Conservation (phyloP, 2,329 filamentous ascomycete species). For the Nemania sp. region DNA sequence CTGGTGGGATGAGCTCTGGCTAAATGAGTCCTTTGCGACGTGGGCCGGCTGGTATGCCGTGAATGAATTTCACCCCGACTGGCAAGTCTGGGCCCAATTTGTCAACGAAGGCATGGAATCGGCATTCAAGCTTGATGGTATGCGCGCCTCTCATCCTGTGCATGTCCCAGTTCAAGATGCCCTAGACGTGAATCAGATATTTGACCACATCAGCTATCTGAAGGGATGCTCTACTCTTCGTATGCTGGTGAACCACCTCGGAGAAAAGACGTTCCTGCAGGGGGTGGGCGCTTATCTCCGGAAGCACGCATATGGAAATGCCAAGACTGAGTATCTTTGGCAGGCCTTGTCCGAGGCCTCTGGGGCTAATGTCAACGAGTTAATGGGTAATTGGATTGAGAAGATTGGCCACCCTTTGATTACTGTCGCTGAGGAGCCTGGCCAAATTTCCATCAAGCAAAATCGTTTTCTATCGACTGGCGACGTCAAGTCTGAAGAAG, state of each 20-base stretch:
- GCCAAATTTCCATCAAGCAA: conserved; percentile 81
- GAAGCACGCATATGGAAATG: conserved; percentile 84
- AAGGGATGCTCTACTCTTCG: conserved; percentile 96
- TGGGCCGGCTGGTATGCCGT: conserved; percentile 97
- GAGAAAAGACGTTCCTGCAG: conserved; percentile 83
- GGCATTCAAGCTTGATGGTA: conserved; percentile 85
- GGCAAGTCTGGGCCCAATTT: conserved; percentile 98
- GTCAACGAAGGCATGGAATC: conserved; percentile 92
- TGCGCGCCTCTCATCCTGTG: conserved; percentile 92
- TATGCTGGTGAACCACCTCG: conserved; percentile 91
- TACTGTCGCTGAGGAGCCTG: conserved; percentile 80
- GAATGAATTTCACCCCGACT: conserved; percentile 91
- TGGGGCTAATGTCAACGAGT: conserved; percentile 78
- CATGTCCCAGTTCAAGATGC: conserved; percentile 94
- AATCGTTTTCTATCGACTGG: conserved; percentile 89
- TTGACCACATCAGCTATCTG: conserved; percentile 93
- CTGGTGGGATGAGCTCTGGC: conserved; percentile 93
- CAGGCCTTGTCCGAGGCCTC: conserved; percentile 83
- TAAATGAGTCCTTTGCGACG: conserved; percentile 95
- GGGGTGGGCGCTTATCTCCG: conserved; percentile 91
- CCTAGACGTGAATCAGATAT: conserved; percentile 96
- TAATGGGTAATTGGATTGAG: conserved; percentile 95
- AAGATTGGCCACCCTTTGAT: conserved; percentile 94
- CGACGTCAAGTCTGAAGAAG: conserved; percentile 87
- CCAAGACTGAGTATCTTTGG: conserved; percentile 91